phyloP scores from a whole-genome alignment of 225 moss, liverwort and hornwort genomes.

The Sphagnum tenellum region DNA sequence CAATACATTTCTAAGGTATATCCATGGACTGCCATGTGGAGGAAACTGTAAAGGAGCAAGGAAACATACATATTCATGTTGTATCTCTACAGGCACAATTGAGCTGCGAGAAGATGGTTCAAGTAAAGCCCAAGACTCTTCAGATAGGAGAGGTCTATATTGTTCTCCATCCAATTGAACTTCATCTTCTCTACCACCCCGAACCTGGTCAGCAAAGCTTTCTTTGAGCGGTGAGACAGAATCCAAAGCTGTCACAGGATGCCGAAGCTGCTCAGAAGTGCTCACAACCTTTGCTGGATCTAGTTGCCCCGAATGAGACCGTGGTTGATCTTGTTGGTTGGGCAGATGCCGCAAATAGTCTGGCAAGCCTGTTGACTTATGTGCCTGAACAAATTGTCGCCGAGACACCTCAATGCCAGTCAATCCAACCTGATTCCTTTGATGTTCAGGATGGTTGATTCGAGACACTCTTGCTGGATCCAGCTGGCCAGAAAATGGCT shows the following conservation, averaged over 20 bases:
- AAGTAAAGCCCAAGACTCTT: slow-evolving; percentile 13
- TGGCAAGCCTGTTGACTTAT: slow-evolving; percentile 41
- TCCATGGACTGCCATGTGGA: too few species aligned
- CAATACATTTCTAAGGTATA: too few species aligned
- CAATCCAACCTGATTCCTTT: slow-evolving; percentile 26
- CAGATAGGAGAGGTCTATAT: slow-evolving; percentile 12
- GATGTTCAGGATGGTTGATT: slow-evolving; percentile 36
- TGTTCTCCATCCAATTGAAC: slow-evolving; percentile 22
- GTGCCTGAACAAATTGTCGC: slow-evolving; percentile 35
- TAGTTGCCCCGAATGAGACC: slow-evolving; percentile 3
- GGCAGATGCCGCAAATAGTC: slow-evolving; percentile 48
- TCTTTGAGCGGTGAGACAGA: slow-evolving; percentile 13
- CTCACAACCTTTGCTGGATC: slow-evolving; percentile 1
- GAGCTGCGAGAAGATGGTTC: slow-evolving; percentile 8
- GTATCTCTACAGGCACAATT: slow-evolving; percentile 25
- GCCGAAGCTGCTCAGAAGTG: slow-evolving; percentile 5
- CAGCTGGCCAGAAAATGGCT: slow-evolving; percentile 44
- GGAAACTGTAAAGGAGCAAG: too few species aligned
- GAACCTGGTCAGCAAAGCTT: slow-evolving; percentile 10
- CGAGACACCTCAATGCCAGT: slow-evolving; percentile 24
- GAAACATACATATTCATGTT: slow-evolving; percentile 16
- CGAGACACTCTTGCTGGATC: slow-evolving; percentile 19
- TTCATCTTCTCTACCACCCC: slow-evolving; percentile 10
- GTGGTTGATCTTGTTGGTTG: slow-evolving; percentile 20
- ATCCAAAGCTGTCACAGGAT: slow-evolving; percentile 5